Conservation (phyloP, 1,284 basidiomycete genomes). For the Leccinum insolens region DNA sequence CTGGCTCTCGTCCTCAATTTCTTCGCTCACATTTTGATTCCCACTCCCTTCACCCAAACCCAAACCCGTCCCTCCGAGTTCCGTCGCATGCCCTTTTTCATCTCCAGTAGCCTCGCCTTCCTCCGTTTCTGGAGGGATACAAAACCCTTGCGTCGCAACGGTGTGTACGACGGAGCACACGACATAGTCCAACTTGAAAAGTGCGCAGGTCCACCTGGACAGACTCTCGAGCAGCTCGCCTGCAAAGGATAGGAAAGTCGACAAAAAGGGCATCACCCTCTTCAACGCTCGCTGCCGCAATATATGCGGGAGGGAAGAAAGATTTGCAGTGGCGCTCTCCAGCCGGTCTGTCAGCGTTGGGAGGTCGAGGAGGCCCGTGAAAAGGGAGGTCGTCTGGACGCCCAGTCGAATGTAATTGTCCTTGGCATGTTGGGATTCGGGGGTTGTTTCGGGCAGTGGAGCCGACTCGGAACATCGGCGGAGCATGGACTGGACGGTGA, state of each 20-base stretch:
- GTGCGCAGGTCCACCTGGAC: constrained; percentile 70
- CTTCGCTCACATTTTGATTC: constrained; percentile 85
- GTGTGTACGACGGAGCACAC: constrained; percentile 76
- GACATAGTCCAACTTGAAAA: constrained; percentile 87
- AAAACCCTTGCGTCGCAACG: constrained; percentile 89
- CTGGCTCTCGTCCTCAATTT: constrained; percentile 94
- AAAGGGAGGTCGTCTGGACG: constrained; percentile 37
- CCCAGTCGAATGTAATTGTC: constrained; percentile 49
- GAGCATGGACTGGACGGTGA: too few species aligned
- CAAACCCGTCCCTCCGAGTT: constrained; percentile 58
- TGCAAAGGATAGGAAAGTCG: constrained; percentile 55
- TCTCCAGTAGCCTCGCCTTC: constrained; percentile 52
- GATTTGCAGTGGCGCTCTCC: constrained; percentile 33
- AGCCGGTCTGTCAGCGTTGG: constrained; percentile 42
- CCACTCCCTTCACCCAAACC: constrained; percentile 89
- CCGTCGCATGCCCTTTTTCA: constrained; percentile 44
- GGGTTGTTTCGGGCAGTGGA: neutral
- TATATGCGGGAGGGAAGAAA: constrained; percentile 30
- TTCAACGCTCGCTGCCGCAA: constrained; percentile 32
- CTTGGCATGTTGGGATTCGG: constrained; percentile 14
- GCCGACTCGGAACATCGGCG: too few species aligned
- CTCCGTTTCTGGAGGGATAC: constrained; percentile 79
- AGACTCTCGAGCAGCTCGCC: constrained; percentile 57
- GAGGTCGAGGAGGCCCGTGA: constrained; percentile 49
- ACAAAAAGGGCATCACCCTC: constrained; percentile 68